Evolutionary conservation across 345 rosid genomes (phyloP).

Genomic region (Arabidopsis arenosa): DNA sequence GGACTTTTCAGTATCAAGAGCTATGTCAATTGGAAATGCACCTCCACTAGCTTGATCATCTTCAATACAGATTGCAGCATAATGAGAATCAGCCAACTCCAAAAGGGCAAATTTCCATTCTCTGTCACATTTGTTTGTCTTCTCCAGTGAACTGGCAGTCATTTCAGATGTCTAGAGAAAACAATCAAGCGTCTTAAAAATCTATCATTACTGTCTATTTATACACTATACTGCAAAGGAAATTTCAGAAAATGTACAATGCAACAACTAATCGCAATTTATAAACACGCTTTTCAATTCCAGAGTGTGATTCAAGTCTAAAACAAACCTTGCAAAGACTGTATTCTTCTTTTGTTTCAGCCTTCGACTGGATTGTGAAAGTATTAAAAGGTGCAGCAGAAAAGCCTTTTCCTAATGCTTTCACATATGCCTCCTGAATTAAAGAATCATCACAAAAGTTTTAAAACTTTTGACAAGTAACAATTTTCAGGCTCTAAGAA

Average conservation of each 20-base stretch:
- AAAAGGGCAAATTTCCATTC: constrained; percentile 67
- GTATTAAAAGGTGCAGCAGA: constrained; percentile 83
- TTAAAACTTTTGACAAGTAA: background rate
- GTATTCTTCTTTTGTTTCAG: constrained; percentile 33
- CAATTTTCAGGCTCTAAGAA: background rate
- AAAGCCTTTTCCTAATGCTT: constrained; percentile 84
- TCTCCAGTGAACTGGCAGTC: constrained; percentile 51
- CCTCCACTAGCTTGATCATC: constrained; percentile 53
- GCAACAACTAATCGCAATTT: background rate
- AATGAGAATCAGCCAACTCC: constrained; percentile 77
- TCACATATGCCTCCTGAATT: constrained; percentile 83
- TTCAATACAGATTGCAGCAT: constrained; percentile 65
- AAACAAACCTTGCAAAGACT: constrained; percentile 52
- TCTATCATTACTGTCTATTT: background rate
- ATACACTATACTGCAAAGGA: background rate
- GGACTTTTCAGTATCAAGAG: constrained; percentile 40
- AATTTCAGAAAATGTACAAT: background rate
- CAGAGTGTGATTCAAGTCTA: background rate
- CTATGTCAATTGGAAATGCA: constrained; percentile 26
- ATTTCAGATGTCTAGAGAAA: constrained; percentile 51
- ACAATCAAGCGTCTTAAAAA: background rate
- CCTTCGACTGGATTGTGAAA: constrained; percentile 57
- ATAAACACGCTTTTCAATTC: background rate
- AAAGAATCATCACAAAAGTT: constrained; percentile 25
- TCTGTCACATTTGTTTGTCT: constrained; percentile 40